phyloP scores from a whole-genome alignment of 2,329 filamentous ascomycete genomes.

The Cladosporium oxysporum region DNA sequence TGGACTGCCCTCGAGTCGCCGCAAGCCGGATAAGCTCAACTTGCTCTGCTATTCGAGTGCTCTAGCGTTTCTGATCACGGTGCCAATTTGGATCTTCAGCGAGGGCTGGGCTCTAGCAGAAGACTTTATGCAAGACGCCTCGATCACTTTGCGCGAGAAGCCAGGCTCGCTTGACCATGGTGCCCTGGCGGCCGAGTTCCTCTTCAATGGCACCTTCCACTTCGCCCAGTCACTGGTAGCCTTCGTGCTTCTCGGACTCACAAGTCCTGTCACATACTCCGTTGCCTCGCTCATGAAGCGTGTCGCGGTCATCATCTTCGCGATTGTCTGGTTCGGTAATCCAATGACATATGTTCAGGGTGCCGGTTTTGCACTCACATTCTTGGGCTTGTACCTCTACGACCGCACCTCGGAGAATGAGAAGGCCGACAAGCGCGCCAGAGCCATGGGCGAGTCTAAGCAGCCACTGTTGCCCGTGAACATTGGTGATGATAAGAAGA shows the following conservation, averaged over 20 bases:
- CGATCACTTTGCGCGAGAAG: constrained; percentile 72
- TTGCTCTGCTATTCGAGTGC: constrained; percentile 96
- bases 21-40: constrained; percentile 95
- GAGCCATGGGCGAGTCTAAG: constrained; percentile 59
- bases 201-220: constrained; percentile 97
- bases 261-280: constrained; percentile 95
- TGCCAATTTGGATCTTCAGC: constrained; percentile 89
- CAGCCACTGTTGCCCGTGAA: constrained; percentile 67
- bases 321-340: constrained; percentile 94
- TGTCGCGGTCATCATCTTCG: constrained; percentile 93
- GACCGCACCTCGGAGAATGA: constrained; percentile 87
- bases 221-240: constrained; percentile 96
- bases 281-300: constrained; percentile 95
- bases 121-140: constrained; percentile 80
- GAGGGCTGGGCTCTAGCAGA: constrained; percentile 77
- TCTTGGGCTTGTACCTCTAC: constrained; percentile 90
- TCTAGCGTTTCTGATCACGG: constrained; percentile 82
- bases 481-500: constrained; percentile 36
- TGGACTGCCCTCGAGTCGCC: constrained; percentile 59
- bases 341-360: constrained; percentile 81
- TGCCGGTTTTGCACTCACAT: constrained; percentile 83
- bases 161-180: constrained; percentile 70
- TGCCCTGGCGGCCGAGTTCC: constrained; percentile 71
- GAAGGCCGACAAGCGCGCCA: constrained; percentile 79
- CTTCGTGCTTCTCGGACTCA: constrained; percentile 86